phyloP scores from a whole-genome alignment of 768 basidiomycete species.

The Candolleomyces aberdarensis region DNA sequence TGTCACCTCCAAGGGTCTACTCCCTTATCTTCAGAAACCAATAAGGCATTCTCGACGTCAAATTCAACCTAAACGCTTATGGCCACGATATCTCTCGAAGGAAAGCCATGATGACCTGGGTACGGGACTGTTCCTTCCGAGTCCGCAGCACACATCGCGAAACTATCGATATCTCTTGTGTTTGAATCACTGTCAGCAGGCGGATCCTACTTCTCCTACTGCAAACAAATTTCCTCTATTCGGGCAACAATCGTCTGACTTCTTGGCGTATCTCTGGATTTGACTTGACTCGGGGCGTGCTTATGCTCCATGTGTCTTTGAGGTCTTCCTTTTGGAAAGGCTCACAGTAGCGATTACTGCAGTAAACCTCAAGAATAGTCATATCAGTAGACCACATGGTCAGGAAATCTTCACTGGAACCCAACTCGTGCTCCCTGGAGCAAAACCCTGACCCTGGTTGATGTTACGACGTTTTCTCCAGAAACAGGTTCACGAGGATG shows the following conservation, averaged over 20 bases:
- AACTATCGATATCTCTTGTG: neutral
- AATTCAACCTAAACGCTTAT: neutral
- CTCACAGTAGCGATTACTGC: neutral
- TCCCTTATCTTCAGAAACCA: neutral
- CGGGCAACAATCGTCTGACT: neutral
- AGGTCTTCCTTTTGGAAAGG: no score
- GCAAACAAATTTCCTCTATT: neutral
- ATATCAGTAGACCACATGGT: neutral
- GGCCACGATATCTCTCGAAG: neutral
- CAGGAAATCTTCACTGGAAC: neutral
- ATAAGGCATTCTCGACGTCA: slow-evolving; percentile 1
- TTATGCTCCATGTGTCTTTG: no score
- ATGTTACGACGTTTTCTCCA: neutral
- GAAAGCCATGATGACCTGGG: no score
- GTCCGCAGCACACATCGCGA: no score
- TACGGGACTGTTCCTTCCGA: no score
- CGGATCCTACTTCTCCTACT: neutral
- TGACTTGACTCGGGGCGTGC: no score
- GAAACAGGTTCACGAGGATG: neutral
- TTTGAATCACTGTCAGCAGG: neutral
- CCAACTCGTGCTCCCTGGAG: neutral
- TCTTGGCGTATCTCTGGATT: neutral
- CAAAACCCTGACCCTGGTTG: neutral
- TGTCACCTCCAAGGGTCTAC: neutral
- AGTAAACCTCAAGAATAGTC: neutral